These are phyloP conservation scores for Orbilia javanica DNA, from an alignment of 2,329 filamentous ascomycete species.

Conservation along the genomic window DNA sequence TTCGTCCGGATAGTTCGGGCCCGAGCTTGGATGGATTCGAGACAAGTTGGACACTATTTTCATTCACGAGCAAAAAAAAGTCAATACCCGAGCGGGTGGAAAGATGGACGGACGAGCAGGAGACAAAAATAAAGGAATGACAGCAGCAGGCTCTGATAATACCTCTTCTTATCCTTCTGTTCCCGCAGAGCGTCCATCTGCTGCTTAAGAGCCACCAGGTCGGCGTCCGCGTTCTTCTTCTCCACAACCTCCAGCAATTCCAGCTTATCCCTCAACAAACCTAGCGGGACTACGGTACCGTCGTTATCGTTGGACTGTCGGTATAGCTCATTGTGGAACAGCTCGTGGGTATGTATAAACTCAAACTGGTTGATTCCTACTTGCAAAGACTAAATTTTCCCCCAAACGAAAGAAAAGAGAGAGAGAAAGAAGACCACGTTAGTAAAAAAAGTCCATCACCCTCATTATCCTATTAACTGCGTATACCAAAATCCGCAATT, in stretches of 20 bases:
- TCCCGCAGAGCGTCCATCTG: constrained; percentile 54
- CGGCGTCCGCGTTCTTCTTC: constrained; percentile 44
- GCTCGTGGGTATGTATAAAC: constrained; percentile 50
- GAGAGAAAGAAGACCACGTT: constrained; percentile 31
- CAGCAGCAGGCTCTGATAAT: background rate
- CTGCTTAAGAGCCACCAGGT: constrained; percentile 51
- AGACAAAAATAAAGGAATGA: no score
- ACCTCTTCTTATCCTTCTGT: constrained; percentile 58
- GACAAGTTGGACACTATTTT: constrained; percentile 53
- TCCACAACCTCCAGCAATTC: constrained; percentile 56
- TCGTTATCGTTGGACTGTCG: constrained; percentile 44
- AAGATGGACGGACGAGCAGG: background rate
- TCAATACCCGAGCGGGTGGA: constrained; percentile 27
- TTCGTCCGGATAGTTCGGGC: constrained; percentile 54
- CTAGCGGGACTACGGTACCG: constrained; percentile 37
- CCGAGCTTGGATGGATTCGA: constrained; percentile 57
- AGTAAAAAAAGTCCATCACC: constrained; percentile 39
- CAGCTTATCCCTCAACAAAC: constrained; percentile 54
- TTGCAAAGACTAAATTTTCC: constrained; percentile 51
- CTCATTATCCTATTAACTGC: constrained; percentile 48
- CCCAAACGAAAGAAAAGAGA: constrained; percentile 13
- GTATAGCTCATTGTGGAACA: constrained; percentile 57
- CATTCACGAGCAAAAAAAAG: background rate
- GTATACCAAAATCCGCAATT: constrained; percentile 44
- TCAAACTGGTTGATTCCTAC: constrained; percentile 58